Percentiles rank a stretch among this genome's conserved stretches.
phyloP scores from a whole-genome alignment of 768 basidiomycete species.

The Tephrocybe sp. region DNA sequence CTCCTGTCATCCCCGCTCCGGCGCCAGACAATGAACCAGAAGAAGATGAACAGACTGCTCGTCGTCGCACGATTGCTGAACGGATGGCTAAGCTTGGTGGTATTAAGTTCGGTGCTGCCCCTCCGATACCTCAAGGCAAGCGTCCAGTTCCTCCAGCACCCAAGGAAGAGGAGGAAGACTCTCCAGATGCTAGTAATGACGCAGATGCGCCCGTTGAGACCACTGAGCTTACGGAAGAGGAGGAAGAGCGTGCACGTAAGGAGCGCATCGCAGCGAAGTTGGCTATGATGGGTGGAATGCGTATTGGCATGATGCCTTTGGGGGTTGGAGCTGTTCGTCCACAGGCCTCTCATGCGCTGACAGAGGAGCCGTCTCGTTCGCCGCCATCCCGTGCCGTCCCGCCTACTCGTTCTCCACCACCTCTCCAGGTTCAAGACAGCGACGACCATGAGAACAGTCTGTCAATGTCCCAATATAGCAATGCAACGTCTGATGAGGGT shows the following conservation, averaged over 20 bases:
- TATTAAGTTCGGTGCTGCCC: conserved; percentile 78
- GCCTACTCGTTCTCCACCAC: conserved; percentile 24
- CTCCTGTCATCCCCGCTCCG: conserved; percentile 10
- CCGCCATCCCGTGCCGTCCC: conserved; percentile 16
- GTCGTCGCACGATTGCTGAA: conserved; percentile 78
- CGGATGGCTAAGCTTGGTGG: conserved; percentile 94
- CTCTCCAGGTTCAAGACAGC: conserved; percentile 28
- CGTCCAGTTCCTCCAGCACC: conserved; percentile 36
- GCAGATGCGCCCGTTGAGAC: conserved; percentile 21
- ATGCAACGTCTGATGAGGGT: conserved; percentile 52
- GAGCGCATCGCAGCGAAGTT: conserved; percentile 53
- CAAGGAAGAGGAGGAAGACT: conserved; percentile 24
- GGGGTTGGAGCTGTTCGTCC: conserved; percentile 30
- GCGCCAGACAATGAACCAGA: conserved; percentile 17
- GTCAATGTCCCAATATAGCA: conserved; percentile 27
- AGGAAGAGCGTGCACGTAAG: conserved; percentile 59
- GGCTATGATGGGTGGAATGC: conserved; percentile 55
- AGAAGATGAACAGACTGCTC: conserved; percentile 47
- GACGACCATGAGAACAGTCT: conserved; percentile 45
- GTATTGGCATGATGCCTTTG: conserved; percentile 55
- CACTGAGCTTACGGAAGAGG: conserved; percentile 48
- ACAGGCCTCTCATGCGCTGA: conserved; percentile 27
- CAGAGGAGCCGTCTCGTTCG: conserved; percentile 17
- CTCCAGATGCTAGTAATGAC: conserved; percentile 9
- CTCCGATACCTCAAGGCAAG: conserved; percentile 37